A percentile compares a stretch with the other conserved stretches of the same genome.
Evolutionary conservation across 2,329 filamentous ascomycete species (phyloP).

Genomic region (Talaromyces rugulosus): DNA sequence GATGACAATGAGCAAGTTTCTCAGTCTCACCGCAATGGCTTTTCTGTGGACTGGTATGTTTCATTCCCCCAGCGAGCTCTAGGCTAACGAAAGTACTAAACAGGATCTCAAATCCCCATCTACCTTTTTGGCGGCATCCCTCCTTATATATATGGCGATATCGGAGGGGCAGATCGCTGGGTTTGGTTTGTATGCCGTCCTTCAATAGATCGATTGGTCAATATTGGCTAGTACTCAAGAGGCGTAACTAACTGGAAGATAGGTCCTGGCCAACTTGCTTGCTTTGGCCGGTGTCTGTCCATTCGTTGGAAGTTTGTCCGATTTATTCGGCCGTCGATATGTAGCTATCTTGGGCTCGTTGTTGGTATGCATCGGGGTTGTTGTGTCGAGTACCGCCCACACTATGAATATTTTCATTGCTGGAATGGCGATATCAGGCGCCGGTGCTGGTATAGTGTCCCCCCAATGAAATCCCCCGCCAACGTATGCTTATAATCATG

Average conservation of each 20-base stretch:
- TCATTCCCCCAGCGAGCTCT: background rate
- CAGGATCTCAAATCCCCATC: slow-evolving; percentile 50
- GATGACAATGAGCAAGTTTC: slow-evolving; percentile 49
- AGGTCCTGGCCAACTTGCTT: slow-evolving; percentile 50
- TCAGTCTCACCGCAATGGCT: slow-evolving; percentile 55
- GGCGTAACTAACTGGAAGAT: slow-evolving; percentile 1
- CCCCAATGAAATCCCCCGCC: background rate
- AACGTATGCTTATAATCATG: background rate
- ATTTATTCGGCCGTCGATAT: slow-evolving; percentile 59
- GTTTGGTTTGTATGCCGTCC: slow-evolving; percentile 53
- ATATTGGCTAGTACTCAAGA: background rate
- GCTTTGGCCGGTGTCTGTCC: slow-evolving; percentile 55
- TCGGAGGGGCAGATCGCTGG: slow-evolving; percentile 58
- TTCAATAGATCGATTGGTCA: background rate
- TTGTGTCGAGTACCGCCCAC: slow-evolving; percentile 55
- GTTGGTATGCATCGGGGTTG: slow-evolving; percentile 56
- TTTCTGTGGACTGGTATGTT: slow-evolving; percentile 56
- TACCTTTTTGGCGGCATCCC: slow-evolving; percentile 50
- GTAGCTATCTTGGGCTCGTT: slow-evolving; percentile 54
- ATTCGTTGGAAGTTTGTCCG: slow-evolving; percentile 63
- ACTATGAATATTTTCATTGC: slow-evolving; percentile 61
- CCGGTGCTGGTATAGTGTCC: slow-evolving; percentile 45
- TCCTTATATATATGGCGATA: slow-evolving; percentile 55
- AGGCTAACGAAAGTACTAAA: background rate
- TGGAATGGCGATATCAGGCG: slow-evolving; percentile 57